These are phyloP conservation scores for Zygotorulaspora mrakii DNA, from an alignment of 1,139 yeast species.

Conservation along the genomic window DNA sequence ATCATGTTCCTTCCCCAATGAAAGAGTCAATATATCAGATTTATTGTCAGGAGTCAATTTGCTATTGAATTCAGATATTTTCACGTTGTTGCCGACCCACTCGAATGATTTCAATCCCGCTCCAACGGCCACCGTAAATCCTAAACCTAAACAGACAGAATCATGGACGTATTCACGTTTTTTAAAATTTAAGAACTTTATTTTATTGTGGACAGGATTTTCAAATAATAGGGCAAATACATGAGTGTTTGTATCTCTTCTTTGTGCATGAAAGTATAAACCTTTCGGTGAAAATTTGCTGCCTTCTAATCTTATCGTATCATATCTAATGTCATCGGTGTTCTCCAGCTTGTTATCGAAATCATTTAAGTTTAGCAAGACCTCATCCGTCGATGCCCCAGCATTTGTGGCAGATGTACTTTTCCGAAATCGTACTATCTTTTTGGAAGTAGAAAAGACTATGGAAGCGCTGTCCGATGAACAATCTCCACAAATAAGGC, in stretches of 20 bases:
- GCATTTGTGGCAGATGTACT: not conserved
- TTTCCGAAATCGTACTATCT: not conserved
- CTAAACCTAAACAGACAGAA: constrained; percentile 9
- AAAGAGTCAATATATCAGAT: constrained; percentile 16
- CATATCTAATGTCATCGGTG: no score
- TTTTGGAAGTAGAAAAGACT: constrained; percentile 5
- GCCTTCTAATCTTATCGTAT: not conserved
- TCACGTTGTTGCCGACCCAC: constrained; percentile 3
- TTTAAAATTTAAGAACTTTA: constrained; percentile 2
- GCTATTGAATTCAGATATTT: not conserved
- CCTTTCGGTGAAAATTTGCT: not conserved
- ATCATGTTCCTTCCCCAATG: not conserved
- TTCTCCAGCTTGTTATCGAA: not conserved
- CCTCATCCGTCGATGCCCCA: not conserved
- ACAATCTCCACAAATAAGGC: constrained; percentile 1
- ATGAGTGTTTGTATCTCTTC: constrained; percentile 5
- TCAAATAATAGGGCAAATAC: constrained; percentile 4
- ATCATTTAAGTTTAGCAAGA: not conserved
- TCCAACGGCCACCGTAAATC: constrained; percentile 10
- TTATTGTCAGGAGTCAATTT: constrained; percentile 4
- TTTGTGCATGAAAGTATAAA: constrained; percentile 5
- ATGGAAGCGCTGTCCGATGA: not conserved
- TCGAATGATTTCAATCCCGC: constrained; percentile 2
- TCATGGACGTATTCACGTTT: constrained; percentile 10
- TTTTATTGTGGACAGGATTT: not conserved